phyloP scores from a whole-genome alignment of 164 flowering plant genomes.

The Vitis riparia region DNA sequence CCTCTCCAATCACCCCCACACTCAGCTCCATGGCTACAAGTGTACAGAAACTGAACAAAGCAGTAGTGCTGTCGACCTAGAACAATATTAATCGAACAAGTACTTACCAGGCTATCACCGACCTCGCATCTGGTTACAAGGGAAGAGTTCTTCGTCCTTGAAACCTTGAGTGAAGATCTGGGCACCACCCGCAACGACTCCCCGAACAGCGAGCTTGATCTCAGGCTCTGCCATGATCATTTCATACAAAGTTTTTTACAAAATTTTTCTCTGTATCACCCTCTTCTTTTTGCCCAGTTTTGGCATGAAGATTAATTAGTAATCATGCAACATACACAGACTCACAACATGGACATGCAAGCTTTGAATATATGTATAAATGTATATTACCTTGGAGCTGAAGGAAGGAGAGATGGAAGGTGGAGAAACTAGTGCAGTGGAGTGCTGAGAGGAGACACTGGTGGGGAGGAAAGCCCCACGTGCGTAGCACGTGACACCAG shows the following conservation, averaged over 20 bases:
- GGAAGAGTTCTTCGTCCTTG: constrained; percentile 44
- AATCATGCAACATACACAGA: background rate
- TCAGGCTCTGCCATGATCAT: constrained; percentile 50
- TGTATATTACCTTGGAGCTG: constrained; percentile 47
- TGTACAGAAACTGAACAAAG: no score
- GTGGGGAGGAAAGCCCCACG: constrained; percentile 53
- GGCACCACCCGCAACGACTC: constrained; percentile 56
- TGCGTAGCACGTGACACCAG: constrained; percentile 67
- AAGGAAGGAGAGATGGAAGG: constrained; percentile 50
- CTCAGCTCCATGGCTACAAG: no score
- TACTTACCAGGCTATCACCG: constrained; percentile 87
- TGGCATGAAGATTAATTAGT: background rate
- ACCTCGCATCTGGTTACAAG: constrained; percentile 67
- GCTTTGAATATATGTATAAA: background rate
- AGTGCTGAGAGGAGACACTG: constrained; percentile 53
- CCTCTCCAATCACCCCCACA: no score
- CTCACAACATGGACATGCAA: background rate
- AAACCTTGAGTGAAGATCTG: constrained; percentile 48
- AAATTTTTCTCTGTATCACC: background rate
- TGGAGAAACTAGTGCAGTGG: constrained; percentile 45
- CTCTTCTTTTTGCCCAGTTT: no score
- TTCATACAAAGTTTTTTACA: background rate
- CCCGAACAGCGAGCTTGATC: constrained; percentile 72
- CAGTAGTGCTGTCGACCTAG: no score
- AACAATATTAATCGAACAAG: background rate